Conservation (phyloP, 2,329 filamentous ascomycete species). For the Apiospora aurea region DNA sequence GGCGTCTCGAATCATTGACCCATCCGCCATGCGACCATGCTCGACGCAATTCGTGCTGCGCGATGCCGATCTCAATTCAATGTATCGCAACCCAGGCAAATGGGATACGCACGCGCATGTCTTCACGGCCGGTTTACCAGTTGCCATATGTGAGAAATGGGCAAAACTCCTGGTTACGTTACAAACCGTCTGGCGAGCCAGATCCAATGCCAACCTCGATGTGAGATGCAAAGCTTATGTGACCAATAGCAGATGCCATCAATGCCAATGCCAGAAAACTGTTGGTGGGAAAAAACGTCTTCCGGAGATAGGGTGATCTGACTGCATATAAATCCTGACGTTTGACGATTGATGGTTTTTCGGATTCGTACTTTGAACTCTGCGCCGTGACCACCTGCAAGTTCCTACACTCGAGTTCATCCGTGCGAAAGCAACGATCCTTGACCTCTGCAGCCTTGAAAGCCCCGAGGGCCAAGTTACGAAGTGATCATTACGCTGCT, state of each 20-base stretch:
- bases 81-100: neutral
- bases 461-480: neutral
- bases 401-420: neutral
- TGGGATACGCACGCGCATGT: neutral
- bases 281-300: neutral
- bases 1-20: neutral
- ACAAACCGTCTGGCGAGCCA: neutral
- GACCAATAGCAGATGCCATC: neutral
- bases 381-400: neutral
- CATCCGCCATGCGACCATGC: neutral
- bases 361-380: neutral
- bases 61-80: neutral
- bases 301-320: neutral
- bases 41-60: neutral
- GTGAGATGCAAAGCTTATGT: neutral
- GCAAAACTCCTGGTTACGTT: neutral
- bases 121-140: neutral
- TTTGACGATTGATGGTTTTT: neutral
- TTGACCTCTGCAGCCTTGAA: neutral
- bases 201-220: neutral
- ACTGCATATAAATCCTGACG: neutral
- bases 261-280: neutral
- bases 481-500: no score
- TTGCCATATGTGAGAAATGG: neutral
- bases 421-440: neutral